Base-by-base conservation (phyloP, 2,329 filamentous ascomycete species). In the Fusarium incarnatum region DNA sequence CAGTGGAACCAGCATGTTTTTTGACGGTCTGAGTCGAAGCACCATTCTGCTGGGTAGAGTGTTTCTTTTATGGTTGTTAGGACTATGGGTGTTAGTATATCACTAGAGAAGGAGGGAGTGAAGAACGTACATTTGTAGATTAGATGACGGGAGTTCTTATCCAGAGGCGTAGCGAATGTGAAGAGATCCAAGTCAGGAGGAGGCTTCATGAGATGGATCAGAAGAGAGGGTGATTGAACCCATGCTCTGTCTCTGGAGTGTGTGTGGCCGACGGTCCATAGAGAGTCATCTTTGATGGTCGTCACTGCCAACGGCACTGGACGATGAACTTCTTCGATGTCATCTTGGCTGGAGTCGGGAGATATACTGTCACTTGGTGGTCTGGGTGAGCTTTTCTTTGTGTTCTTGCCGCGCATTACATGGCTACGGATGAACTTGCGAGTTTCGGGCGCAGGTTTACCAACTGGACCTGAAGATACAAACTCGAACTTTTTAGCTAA, bases 21-120 rank as follows among this genome's bases (percentile, higher is more conserved):
- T 32, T 63, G 60, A 5, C 16, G 23, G 54, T 78, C 76, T 2
- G 60, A 40, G 1, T 69, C 59, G 53, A 76, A 65, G 48, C 77
- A 79, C 70, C 71, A 72, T 46, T 79, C 77, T 28, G 70, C 62
- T 1, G 77, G 77, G 18, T 77, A 79, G 48, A 78, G 66, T 6
- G 65, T 65, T 8, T 78, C 67, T 45, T 75, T 74, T 56, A 77
- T 65, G 23, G 72, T 72, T 12, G 67, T 72, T 7, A 77, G 41
- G 62, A 77, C 76, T 77, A 9, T 20, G 13, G 8, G 9, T 50
- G 56, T 27, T 8, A 20, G 25, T 18, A 48, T 15, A 0, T 4
- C 20, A 25, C 16, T 5, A 46, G 22, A 18, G 15, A 5, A 23
- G 9, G 6, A 16, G 1, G 8, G 5, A n/a, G 3, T 2, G 1